Conservation (phyloP, 257 asterid species). For the Schizonepeta tenuifolia region DNA sequence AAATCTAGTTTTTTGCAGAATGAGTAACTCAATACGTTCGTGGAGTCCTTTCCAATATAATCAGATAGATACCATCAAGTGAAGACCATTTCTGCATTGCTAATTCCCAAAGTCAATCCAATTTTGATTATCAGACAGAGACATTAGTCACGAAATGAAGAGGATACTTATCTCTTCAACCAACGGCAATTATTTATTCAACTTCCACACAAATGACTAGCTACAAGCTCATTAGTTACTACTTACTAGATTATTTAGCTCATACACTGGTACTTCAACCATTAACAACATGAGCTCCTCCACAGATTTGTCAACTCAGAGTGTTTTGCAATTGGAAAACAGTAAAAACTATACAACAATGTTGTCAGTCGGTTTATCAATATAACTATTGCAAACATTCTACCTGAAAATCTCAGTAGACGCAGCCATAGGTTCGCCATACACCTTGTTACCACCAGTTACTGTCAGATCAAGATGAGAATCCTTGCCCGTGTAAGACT, state of each 20-base stretch:
- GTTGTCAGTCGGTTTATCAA: background rate
- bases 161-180: background rate
- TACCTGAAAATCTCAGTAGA: slow-evolving; percentile 87
- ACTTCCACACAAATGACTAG: background rate
- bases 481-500: slow-evolving; percentile 59
- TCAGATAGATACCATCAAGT: background rate
- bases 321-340: background rate
- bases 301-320: slow-evolving; percentile 1
- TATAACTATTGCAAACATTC: background rate
- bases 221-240: background rate
- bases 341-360: slow-evolving; percentile 2
- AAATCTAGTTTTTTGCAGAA: too few relatives aligned
- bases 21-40: too few relatives aligned
- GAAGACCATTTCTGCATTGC: background rate
- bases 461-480: slow-evolving; percentile 73
- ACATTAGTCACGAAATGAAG: background rate
- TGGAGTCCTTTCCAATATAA: background rate
- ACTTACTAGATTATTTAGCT: background rate
- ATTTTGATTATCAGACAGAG: background rate
- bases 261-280: background rate
- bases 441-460: slow-evolving; percentile 58
- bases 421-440: slow-evolving; percentile 69
- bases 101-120: background rate
- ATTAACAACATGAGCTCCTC: background rate
- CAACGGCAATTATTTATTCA: slow-evolving; percentile 7